A percentile compares a stretch with the other conserved stretches of the same genome.
Conservation (phyloP, 1,139 yeast species). For the Yamadazyma blattariae region DNA sequence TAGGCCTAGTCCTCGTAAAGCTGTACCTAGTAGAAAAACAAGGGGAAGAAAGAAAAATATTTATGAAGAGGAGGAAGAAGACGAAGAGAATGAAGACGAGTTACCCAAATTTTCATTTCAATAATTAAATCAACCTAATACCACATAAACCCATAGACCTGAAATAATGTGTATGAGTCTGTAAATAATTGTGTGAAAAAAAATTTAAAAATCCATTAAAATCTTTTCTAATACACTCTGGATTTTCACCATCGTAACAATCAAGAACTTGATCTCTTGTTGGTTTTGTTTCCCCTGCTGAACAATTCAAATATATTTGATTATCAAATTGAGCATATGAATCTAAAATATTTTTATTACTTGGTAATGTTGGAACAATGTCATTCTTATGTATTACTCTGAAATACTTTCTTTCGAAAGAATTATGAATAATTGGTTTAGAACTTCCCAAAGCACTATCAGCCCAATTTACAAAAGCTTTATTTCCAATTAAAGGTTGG, state of each 20-base stretch:
- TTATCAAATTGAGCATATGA: conserved; percentile 40
- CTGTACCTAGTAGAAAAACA: background rate
- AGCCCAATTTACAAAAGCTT: conserved; percentile 36
- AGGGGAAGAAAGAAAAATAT: background rate
- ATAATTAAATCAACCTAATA: conserved; percentile 9
- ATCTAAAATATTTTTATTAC: conserved; percentile 21
- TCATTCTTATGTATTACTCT: conserved; percentile 48
- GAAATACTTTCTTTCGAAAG: conserved; percentile 28
- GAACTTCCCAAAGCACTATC: conserved; percentile 33
- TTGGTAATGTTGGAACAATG: conserved; percentile 44
- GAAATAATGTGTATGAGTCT: conserved; percentile 47
- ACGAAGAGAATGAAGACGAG: conserved; percentile 32
- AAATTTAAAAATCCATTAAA: conserved; percentile 20
- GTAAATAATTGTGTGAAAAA: conserved; percentile 26
- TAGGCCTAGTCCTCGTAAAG: conserved; percentile 3
- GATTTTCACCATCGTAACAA: conserved; percentile 30
- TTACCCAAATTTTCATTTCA: conserved; percentile 39
- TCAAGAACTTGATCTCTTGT: conserved; percentile 28
- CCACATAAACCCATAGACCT: conserved; percentile 49
- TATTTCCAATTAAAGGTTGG: conserved; percentile 49
- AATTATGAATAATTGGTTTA: conserved; percentile 17
- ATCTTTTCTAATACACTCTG: conserved; percentile 35
- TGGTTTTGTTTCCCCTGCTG: conserved; percentile 25
- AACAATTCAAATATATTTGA: conserved; percentile 45
- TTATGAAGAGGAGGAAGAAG: conserved; percentile 27